Conservation (phyloP, 1,139 yeast species). For the Saccharomyces hybrid region DNA sequence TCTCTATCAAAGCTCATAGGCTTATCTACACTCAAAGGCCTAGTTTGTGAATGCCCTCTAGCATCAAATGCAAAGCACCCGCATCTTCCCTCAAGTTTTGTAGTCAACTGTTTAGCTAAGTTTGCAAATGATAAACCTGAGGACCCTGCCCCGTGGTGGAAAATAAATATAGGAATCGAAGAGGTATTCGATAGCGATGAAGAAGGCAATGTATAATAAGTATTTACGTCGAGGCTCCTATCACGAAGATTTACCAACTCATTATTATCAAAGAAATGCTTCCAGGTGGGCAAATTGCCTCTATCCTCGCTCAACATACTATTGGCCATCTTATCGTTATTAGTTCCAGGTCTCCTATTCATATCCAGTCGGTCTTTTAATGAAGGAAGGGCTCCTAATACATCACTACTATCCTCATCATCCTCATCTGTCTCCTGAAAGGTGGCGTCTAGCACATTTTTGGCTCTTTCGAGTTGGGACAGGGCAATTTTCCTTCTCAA, state of each 20-base stretch:
- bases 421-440: conserved; percentile 2
- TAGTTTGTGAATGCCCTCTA: conserved; percentile 75
- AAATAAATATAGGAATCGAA: conserved; percentile 50
- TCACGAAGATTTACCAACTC: conserved; percentile 23
- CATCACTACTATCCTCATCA: conserved; percentile 8
- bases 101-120: conserved; percentile 36
- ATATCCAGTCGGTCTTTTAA: not conserved
- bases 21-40: conserved; percentile 24
- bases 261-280: conserved; percentile 35
- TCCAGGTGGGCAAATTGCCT: conserved; percentile 32
- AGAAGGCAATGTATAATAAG: conserved; percentile 53
- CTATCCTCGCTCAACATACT: not conserved
- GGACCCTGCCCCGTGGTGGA: conserved; percentile 96
- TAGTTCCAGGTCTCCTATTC: not conserved
- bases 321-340: not conserved
- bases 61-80: conserved; percentile 70
- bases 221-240: conserved; percentile 40
- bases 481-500: conserved; percentile 14
- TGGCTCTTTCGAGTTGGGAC: conserved; percentile 12
- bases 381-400: conserved; percentile 10
- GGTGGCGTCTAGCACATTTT: conserved; percentile 1
- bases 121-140: conserved; percentile 69
- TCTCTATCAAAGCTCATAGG: conserved; percentile 42
- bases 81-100: conserved; percentile 24
- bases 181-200: conserved; percentile 24